These are phyloP conservation scores for Trichaptum fuscoviolaceum DNA, from an alignment of 768 basidiomycete species.

Conservation along the genomic window DNA sequence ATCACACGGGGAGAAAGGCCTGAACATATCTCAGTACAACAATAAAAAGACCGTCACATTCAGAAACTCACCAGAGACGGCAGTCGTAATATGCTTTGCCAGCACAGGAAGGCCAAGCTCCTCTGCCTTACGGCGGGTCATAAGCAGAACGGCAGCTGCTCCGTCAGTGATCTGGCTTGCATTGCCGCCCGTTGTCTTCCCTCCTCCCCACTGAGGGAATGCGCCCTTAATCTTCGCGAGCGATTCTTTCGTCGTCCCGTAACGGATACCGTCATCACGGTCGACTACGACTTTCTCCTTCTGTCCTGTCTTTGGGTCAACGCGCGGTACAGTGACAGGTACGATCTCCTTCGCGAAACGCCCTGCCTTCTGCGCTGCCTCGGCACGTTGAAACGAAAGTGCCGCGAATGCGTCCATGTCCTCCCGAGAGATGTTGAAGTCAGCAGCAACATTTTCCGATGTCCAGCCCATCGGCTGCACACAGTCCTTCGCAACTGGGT, in stretches of 20 bases:
- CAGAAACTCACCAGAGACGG: conserved; percentile 48
- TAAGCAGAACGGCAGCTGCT: conserved; percentile 74
- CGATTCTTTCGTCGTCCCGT: conserved; percentile 62
- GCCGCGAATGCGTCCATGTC: conserved; percentile 76
- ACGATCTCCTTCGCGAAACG: conserved; percentile 67
- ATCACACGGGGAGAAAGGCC: conserved; percentile 79
- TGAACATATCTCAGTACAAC: conserved; percentile 15
- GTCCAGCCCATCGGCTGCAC: conserved; percentile 85
- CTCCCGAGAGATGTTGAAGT: conserved; percentile 66
- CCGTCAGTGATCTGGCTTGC: conserved; percentile 85
- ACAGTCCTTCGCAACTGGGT: conserved; percentile 56
- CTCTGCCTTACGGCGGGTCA: conserved; percentile 77
- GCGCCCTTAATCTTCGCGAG: conserved; percentile 64
- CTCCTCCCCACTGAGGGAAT: conserved; percentile 78
- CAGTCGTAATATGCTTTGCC: conserved; percentile 75
- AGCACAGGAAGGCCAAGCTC: conserved; percentile 65
- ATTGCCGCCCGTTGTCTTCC: conserved; percentile 77
- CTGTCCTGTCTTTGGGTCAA: conserved; percentile 50
- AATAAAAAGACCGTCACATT: not conserved
- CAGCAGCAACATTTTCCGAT: conserved; percentile 76
- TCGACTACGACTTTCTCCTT: conserved; percentile 49
- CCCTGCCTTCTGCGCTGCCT: conserved; percentile 63
- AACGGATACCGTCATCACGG: conserved; percentile 75
- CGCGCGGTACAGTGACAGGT: conserved; percentile 62
- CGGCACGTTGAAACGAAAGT: conserved; percentile 72